Evolutionary conservation across 768 basidiomycete genomes (phyloP), one percentile per base, ranked within the genome.

Genomic region (Leucocoprinus sp.): DNA sequence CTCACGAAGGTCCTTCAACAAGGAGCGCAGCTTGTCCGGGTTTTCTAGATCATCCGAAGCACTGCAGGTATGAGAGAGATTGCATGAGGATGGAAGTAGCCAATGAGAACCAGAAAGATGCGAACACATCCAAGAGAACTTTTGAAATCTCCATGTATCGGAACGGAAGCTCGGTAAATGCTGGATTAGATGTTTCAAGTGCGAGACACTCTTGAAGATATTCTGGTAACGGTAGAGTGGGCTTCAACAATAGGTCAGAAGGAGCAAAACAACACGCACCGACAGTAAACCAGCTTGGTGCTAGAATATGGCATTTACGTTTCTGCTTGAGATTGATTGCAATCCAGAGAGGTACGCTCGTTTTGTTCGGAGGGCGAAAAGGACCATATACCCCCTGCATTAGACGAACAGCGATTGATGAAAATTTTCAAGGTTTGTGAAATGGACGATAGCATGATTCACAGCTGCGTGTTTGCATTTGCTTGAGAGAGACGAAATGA

Each of bases 261-360:
- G 27, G 2, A 28, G 26, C 12, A 23, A 3, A 18, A 14, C n/a
- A 8, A 9, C 27, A 66, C 85, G 50, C 51, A 93, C 92, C 91
- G 33, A 87, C 76, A 51, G 70, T 78, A 22, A 99, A 69, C 96
- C 96, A 99, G 23, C 75, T 72, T 2, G 96, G 96, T 1, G 91
- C 74, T 11, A 97, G 72, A 40, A 99, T 91, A 54, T 89, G 82
- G 51, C 95, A 97, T 64, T 93, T 93, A 61, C 88, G 86, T 71
- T 97, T 96, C 57, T 82, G 60, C 66, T 99, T 99, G 40, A 98
- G 69, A 57, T 95, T 91, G 2, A 88, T 68, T 0, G 95, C 96
- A 71, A 99, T 83, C 96, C 96, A 99, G 3, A 98, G 68, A 1
- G 96, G 96, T n/a, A 98, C 79, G 53, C 75, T 75, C 28, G 83